A percentile compares a stretch with the other conserved stretches of the same genome.
These are phyloP conservation scores for Rhizoclosmatium globosum DNA, from an alignment of 192 early-diverging fungal genomes.

Conservation along the genomic window DNA sequence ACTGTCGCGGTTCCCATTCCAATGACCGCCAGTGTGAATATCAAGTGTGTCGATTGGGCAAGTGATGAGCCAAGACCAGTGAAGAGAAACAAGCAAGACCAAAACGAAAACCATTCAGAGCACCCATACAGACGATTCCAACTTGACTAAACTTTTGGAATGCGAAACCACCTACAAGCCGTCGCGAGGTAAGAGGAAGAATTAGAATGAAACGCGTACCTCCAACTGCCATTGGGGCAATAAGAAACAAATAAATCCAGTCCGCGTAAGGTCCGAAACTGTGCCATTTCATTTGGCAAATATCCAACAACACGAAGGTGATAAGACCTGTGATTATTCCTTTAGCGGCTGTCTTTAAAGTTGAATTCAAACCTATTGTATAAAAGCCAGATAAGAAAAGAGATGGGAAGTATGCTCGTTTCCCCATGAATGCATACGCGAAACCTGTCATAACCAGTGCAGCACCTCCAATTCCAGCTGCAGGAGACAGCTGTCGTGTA, in stretches of 20 bases:
- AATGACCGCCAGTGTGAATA: constrained; percentile 22
- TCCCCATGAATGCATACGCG: constrained; percentile 36
- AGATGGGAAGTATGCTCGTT: constrained; percentile 29
- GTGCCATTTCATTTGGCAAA: constrained; percentile 35
- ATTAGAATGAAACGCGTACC: constrained; percentile 7
- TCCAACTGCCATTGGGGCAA: constrained; percentile 1
- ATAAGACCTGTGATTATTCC: constrained; percentile 17
- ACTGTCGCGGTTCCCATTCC: constrained; percentile 20
- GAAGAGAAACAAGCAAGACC: constrained; percentile 28
- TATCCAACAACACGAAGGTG: constrained; percentile 20
- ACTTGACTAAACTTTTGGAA: constrained; percentile 18
- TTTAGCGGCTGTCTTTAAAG: neutral
- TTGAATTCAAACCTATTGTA: constrained; percentile 12
- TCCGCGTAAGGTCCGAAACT: constrained; percentile 38
- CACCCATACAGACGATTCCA: constrained; percentile 20
- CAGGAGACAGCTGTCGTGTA: constrained; percentile 19
- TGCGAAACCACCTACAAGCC: constrained; percentile 11
- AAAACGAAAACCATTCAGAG: constrained; percentile 29
- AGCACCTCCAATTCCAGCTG: constrained; percentile 26
- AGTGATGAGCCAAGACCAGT: constrained; percentile 32
- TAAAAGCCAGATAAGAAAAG: constrained; percentile 36
- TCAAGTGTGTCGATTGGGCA: constrained; percentile 20
- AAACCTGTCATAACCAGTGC: constrained; percentile 26
- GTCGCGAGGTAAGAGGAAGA: neutral
- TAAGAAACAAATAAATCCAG: constrained; percentile 36